Evolutionary conservation across 345 rosid genomes (phyloP), one percentile per base, ranked within the genome.

Genomic region (Citrus reticulata): DNA sequence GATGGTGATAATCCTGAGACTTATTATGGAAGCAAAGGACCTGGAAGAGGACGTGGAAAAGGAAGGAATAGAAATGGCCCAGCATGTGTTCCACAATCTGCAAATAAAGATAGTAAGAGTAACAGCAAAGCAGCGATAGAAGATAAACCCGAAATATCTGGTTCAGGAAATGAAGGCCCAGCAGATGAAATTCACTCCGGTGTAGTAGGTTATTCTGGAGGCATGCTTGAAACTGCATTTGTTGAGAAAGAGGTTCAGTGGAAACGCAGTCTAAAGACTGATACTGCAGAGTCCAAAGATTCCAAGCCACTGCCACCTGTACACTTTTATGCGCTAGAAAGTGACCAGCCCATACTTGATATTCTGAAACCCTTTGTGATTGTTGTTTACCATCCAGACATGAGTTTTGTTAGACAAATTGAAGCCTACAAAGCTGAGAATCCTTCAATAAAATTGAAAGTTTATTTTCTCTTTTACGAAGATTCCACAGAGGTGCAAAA

Each of bases 371-470:
- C 99, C 10, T 89, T 92, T 72, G 92, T 86, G 25, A 83, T 96
- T 79, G 87, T 94, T 86, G 98, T 90, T 71, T 96, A 94, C 87
- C 97, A 96, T 79, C 99, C 99, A 55, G 97, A 93, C 81, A 84
- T 87, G 92, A 82, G 84, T 25, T 93, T 94, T 83, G 99, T 96
- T 61, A 82, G 99, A 83, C 95, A 94, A 86, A 89, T 96, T 63
- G 99, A 96, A 87, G 91, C 93, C 51, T 96, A 93, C 85, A 94
- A 91, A 90, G 93, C 99, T 74, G 95, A 93, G 81, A 93, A 96
- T 88, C 95, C 97, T 81, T 86, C 85, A 54, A 86, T 73, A 78
- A 87, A 80, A 82, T 79, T 96, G 84, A 96, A 90, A 85, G 95
- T 96, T 74, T 94, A 91, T 87, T 96, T 96, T 83, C 90, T 94